Evolutionary conservation across 192 early-diverging fungal species (phyloP), one percentile per base, ranked within the genome.

Genomic region (Neocallimastix lanati): DNA sequence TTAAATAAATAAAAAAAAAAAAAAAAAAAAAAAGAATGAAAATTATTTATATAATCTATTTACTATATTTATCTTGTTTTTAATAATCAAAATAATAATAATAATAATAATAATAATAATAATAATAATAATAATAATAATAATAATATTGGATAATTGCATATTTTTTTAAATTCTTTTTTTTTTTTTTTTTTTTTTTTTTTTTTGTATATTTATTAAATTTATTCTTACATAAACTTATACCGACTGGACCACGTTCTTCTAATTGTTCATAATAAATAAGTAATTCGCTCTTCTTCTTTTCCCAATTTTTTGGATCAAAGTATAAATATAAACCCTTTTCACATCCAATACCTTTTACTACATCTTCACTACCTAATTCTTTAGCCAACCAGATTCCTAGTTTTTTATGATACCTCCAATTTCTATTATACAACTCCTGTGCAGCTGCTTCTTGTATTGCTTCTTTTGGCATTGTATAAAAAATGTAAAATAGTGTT

Each of bases 401-500:
- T 77, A 96, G 83, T 80, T 96, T 94, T 84, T 95, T 96, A 88
- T 99, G 98, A 85, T 94, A 99, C 79, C 96, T 89, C 96, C 96
- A 99, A 83, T 93, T 91, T 36, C 98, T 90, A 82, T 90, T 91
- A 84, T 94, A 92, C 81, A 99, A 90, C 88, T 99, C 96, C 81
- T 95, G 92, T 29, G 96, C 96, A 12, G 95, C 94, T 13, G 92
- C 92, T 82, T 98, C 95, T 87, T 98, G 96, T 28, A 96, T 80
- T 50, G 92, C 87, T 78, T 97, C 96, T 77, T 93, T 89, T n/a
- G 98, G 96, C 88, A 95, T 91, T 18, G 93, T 92, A 86, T 99
- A 98, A 85, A 99, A 99, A 40, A 96, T 89, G 87, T 98, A 98
- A 80, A 99, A 96, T 80, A 99, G 86, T n/a, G 95, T 94, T 81